Conservation (phyloP, 2,329 filamentous ascomycete species). For the Aspergillus transmontanensis region DNA sequence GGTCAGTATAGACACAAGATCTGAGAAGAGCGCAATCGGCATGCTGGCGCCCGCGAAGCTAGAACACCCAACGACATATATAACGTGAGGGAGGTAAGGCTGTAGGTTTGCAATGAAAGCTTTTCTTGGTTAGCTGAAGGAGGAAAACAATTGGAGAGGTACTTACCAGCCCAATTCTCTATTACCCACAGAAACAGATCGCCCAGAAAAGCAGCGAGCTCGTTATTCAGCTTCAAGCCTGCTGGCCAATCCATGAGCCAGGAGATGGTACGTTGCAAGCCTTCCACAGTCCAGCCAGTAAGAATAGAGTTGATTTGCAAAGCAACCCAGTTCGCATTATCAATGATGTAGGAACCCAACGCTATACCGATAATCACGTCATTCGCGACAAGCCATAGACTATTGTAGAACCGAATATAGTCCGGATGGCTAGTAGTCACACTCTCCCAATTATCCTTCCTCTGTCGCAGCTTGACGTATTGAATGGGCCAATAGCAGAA, state of each 20-base stretch:
- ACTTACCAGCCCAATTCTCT: conserved; percentile 86
- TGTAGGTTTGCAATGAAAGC: conserved; percentile 76
- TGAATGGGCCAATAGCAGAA: conserved; percentile 99
- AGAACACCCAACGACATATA: conserved; percentile 91
- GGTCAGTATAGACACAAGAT: conserved; percentile 86
- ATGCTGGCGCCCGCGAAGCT: conserved; percentile 95
- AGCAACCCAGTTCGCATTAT: conserved; percentile 85
- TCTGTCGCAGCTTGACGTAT: conserved; percentile 84
- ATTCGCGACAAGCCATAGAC: conserved; percentile 96
- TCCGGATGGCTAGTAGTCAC: conserved; percentile 94
- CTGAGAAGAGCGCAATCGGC: conserved; percentile 94
- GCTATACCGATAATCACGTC: conserved; percentile 98
- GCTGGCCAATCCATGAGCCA: conserved; percentile 98
- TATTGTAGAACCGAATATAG: conserved; percentile 99
- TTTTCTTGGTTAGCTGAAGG: conserved; percentile 34
- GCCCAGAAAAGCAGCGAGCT: conserved; percentile 89
- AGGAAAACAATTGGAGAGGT: background rate
- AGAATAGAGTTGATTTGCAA: conserved; percentile 75
- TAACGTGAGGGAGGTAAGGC: conserved; percentile 79
- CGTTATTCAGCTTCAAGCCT: conserved; percentile 90
- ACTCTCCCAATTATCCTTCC: conserved; percentile 92
- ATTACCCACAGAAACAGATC: conserved; percentile 98
- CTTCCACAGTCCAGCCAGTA: conserved; percentile 81
- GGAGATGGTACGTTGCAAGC: conserved; percentile 81
- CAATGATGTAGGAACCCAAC: conserved; percentile 92